These are phyloP conservation scores for Jacaranda copaia DNA, from an alignment of 257 asterid genomes.

Conservation along the genomic window DNA sequence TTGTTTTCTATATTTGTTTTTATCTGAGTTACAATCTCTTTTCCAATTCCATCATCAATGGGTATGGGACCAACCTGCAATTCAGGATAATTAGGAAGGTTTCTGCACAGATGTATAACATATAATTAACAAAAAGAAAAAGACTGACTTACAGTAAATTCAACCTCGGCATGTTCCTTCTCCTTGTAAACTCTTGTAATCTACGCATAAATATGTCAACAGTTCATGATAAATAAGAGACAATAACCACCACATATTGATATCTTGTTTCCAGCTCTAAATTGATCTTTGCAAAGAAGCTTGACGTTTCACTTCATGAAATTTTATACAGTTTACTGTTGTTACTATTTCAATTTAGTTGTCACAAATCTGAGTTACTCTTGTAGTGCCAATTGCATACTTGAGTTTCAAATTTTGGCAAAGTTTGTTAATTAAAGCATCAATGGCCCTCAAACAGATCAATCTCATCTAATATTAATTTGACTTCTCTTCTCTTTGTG, in stretches of 20 bases:
- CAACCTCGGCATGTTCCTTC: slow-evolving; percentile 87
- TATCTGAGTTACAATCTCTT: slow-evolving; percentile 81
- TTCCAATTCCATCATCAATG: slow-evolving; percentile 77
- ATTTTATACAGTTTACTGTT: not conserved
- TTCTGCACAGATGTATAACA: slow-evolving; percentile 7
- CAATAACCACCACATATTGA: not conserved
- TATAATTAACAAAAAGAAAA: slow-evolving; percentile 7
- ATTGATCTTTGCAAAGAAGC: slow-evolving; percentile 9
- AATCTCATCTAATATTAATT: not conserved
- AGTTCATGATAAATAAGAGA: slow-evolving; percentile 19
- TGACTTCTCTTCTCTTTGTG: not conserved
- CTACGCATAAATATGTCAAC: slow-evolving; percentile 48
- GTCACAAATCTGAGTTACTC: not conserved
- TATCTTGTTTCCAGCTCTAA: slow-evolving; percentile 5
- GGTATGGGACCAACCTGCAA: slow-evolving; percentile 97
- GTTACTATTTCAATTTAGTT: not conserved
- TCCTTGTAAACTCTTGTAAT: slow-evolving; percentile 91
- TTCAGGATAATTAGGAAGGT: slow-evolving; percentile 28
- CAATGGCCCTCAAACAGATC: not conserved
- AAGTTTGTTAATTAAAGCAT: not conserved
- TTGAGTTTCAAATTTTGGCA: not conserved
- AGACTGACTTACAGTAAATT: slow-evolving; percentile 69
- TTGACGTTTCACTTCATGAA: not conserved
- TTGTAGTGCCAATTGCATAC: too few relatives aligned
- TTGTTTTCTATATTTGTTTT: slow-evolving; percentile 68